Conservation (phyloP, 192 early-diverging fungal species). For the Linnemannia elongata region DNA sequence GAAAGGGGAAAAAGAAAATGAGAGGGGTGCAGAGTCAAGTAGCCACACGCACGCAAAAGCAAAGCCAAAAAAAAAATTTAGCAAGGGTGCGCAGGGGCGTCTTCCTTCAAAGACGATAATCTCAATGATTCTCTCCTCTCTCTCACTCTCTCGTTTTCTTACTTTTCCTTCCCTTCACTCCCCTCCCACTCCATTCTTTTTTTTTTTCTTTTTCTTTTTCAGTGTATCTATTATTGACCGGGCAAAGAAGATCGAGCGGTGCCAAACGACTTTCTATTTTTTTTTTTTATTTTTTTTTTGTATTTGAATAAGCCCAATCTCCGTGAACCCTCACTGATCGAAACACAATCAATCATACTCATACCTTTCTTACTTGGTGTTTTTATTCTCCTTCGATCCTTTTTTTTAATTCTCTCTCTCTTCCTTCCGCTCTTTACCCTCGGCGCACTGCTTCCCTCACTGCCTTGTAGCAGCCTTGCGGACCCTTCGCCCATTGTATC, state of each 20-base stretch:
- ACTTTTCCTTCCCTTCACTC: not conserved
- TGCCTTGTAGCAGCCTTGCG: constrained; percentile 16
- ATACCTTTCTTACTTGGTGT: not conserved
- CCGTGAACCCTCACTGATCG: not conserved
- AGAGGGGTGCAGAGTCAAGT: not conserved
- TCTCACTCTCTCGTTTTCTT: not conserved
- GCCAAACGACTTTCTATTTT: not conserved
- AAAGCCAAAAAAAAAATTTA: not conserved
- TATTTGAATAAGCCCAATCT: not conserved
- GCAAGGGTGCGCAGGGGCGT: not conserved
- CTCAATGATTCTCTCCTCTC: not conserved
- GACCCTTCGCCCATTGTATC: constrained; percentile 27
- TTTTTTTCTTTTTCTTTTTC: no score
- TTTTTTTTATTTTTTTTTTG: not conserved
- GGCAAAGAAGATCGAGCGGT: not conserved
- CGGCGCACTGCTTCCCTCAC: not conserved
- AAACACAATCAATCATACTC: not conserved
- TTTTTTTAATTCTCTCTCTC: constrained; percentile 8
- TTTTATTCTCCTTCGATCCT: not conserved
- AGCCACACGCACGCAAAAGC: not conserved
- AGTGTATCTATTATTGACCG: not conserved
- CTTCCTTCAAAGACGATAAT: not conserved
- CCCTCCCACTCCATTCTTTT: no score
- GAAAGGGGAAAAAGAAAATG: not conserved
- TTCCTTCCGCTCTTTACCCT: not conserved